These are phyloP conservation scores for Lactarius pseudohatsudake DNA, from an alignment of 768 basidiomycete genomes.

Conservation along the genomic window DNA sequence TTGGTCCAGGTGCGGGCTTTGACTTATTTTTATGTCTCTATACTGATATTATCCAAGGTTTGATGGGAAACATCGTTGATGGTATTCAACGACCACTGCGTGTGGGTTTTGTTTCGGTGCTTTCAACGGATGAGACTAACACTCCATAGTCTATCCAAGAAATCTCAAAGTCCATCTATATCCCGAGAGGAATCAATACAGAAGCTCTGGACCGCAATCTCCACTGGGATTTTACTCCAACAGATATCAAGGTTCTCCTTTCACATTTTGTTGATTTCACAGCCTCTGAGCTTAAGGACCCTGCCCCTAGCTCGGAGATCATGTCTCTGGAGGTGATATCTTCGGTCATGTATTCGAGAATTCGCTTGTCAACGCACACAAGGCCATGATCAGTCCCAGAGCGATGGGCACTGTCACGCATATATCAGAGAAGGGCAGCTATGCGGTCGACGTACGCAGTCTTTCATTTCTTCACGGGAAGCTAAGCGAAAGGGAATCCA, in stretches of 20 bases:
- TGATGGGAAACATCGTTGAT: slow-evolving; percentile 99
- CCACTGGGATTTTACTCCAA: slow-evolving; percentile 94
- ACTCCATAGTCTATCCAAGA: slow-evolving; percentile 79
- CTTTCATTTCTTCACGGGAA: slow-evolving; percentile 7
- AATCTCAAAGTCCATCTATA: slow-evolving; percentile 98
- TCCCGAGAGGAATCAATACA: slow-evolving; percentile 98
- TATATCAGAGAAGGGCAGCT: slow-evolving; percentile 92
- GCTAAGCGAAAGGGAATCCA: slow-evolving; percentile 7
- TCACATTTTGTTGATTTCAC: slow-evolving; percentile 1
- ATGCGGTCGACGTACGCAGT: slow-evolving; percentile 72
- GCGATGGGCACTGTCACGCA: slow-evolving; percentile 93
- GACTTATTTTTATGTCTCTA: neutral
- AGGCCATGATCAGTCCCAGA: slow-evolving; percentile 93
- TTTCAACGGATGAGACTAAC: slow-evolving; percentile 16
- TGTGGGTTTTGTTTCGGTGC: slow-evolving; percentile 45
- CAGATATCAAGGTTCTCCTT: slow-evolving; percentile 62
- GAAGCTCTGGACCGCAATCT: slow-evolving; percentile 85
- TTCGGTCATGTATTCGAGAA: slow-evolving; percentile 97
- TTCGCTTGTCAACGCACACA: slow-evolving; percentile 94
- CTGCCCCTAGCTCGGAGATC: slow-evolving; percentile 77
- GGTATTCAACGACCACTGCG: slow-evolving; percentile 92
- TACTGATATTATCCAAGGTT: slow-evolving; percentile 49
- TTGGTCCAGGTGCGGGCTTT: slow-evolving; percentile 79
- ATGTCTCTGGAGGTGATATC: slow-evolving; percentile 95
- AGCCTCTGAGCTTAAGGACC: neutral